phyloP scores from a whole-genome alignment of 768 basidiomycete genomes.

The Leccinellum luteum region DNA sequence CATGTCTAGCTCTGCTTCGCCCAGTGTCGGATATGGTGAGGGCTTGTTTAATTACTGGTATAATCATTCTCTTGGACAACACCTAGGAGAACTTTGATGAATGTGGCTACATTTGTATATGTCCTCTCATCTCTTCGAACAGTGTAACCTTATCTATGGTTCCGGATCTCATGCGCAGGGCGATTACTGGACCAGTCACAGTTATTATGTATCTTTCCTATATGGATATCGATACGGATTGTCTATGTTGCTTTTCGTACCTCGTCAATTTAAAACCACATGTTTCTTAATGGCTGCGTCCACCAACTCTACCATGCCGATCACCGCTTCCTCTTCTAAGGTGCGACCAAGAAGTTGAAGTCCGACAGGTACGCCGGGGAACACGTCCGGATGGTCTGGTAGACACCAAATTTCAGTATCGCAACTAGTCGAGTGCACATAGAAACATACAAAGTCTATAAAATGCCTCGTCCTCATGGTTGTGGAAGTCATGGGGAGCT shows the following conservation, averaged over 20 bases:
- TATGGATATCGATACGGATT: not conserved
- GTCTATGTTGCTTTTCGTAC: not conserved
- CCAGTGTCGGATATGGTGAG: not conserved
- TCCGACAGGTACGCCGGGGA: constrained; percentile 43
- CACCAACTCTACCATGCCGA: constrained; percentile 46
- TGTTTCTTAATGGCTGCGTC: constrained; percentile 35
- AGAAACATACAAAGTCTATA: constrained; percentile 43
- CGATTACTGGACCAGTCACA: not conserved
- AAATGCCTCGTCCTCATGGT: constrained; percentile 41
- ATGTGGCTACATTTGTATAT: not conserved
- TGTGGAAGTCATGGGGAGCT: constrained; percentile 39
- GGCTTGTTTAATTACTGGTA: not conserved
- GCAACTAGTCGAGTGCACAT: not conserved
- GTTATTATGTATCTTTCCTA: not conserved
- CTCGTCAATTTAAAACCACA: not conserved
- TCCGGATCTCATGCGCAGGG: too few species aligned
- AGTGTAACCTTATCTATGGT: not conserved
- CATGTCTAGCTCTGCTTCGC: not conserved
- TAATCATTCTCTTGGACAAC: not conserved
- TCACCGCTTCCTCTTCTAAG: constrained; percentile 52
- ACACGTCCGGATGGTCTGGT: constrained; percentile 45
- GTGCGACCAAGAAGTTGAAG: constrained; percentile 49
- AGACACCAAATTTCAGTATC: not conserved
- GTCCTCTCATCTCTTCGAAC: not conserved
- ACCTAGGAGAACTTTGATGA: not conserved